Evolutionary conservation across 2,329 filamentous ascomycete genomes (phyloP), one percentile per base, ranked within the genome.

Genomic region (Cercospora sp.): DNA sequence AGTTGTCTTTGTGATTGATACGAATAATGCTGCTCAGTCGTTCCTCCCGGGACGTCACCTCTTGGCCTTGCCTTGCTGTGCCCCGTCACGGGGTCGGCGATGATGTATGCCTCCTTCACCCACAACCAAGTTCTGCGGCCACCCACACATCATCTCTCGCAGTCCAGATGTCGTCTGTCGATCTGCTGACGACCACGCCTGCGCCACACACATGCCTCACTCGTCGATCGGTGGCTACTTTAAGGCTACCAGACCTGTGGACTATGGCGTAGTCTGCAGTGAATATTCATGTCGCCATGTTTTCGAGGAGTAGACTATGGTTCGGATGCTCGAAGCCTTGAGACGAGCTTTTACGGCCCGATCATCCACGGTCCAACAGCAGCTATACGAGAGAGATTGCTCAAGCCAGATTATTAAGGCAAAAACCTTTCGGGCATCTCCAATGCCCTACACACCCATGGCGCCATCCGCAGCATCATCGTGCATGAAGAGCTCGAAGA

Each of bases 381-480:
- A 24, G 16, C n/a, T 21, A 34, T 58, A 12, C n/a, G 28, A 58
- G 12, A 1, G 55, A 10, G 13, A 24, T 21, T 24, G 16, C 3
- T 4, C n/a, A 8, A 34, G 32, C n/a, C 21, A 3, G 7, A 32
- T 1, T 16, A 9, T n/a, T 6, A 24, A 58, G 5, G 5, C 26
- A 58, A 1, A 34, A 28, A 21, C n/a, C 1, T 58, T 13, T 34
- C 3, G 28, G 28, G 24, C 51, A 57, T 30, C 28, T 16, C 24
- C 21, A 21, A 3, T 26, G 24, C 28, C 55, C 28, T 37, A 10
- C 32, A 24, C 55, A 26, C 26, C 13, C 16, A 13, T 58, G 18
- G 55, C 55, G 55, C 55, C 55, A 58, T 58, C 55, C 8, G 55
- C 28, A 58, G 28, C 55, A 58, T 58, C 55, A 58, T 58, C 55